These are phyloP conservation scores for Lasiodiplodia theobromae DNA, from an alignment of 2,329 filamentous ascomycete species.

Conservation along the genomic window DNA sequence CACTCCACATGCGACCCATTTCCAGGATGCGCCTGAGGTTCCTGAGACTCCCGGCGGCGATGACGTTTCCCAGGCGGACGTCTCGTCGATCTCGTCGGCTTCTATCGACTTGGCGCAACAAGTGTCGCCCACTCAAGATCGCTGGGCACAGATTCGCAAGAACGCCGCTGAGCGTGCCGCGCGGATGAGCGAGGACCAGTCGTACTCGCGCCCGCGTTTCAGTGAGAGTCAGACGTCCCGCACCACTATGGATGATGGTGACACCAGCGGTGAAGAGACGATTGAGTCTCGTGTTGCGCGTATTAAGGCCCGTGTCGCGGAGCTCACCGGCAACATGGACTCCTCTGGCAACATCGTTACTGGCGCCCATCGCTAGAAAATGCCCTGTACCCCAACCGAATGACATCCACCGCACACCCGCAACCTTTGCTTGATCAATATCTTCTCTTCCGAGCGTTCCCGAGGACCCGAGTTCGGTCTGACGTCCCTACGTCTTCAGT, in stretches of 20 bases:
- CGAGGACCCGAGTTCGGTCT: constrained; percentile 1
- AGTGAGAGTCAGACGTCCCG: constrained; percentile 63
- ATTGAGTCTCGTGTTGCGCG: constrained; percentile 96
- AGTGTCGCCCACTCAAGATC: constrained; percentile 65
- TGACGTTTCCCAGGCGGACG: constrained; percentile 39
- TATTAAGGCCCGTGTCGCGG: constrained; percentile 96
- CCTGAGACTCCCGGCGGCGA: constrained; percentile 33
- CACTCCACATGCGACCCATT: constrained; percentile 31
- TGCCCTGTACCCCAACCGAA: background rate
- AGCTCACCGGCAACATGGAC: constrained; percentile 84
- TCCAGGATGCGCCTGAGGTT: constrained; percentile 32
- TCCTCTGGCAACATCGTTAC: constrained; percentile 28
- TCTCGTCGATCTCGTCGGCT: constrained; percentile 45
- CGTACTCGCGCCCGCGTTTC: constrained; percentile 48
- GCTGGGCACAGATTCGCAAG: constrained; percentile 95
- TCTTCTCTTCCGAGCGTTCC: constrained; percentile 9
- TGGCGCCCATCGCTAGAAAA: constrained; percentile 15
- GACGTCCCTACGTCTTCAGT: background rate
- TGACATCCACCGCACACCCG: background rate
- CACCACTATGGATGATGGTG: constrained; percentile 71
- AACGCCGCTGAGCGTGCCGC: constrained; percentile 86
- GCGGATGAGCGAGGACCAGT: constrained; percentile 70
- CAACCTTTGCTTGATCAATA: background rate
- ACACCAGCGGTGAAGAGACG: constrained; percentile 95
- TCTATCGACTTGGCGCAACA: constrained; percentile 48